Base-by-base conservation (phyloP, 2,329 filamentous ascomycete genomes). In the Cladosporium sp. region DNA sequence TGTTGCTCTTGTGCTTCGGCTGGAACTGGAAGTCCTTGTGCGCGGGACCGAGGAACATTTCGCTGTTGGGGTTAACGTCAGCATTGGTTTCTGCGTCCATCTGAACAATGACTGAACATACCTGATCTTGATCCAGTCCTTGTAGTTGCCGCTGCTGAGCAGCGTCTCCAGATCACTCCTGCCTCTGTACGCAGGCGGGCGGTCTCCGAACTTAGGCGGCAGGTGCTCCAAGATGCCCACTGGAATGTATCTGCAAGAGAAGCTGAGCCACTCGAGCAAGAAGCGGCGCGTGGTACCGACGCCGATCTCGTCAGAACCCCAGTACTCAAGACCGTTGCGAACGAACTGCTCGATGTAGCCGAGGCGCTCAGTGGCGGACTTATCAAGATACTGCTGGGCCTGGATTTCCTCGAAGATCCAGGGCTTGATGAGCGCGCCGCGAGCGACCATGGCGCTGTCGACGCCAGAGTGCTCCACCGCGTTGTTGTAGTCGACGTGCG, bases 51-150 rank as follows among this genome's bases (percentile, higher is more conserved):
- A 98, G 79, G 76, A 95, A 98, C 90, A 98, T 97, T 69, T 98
- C 93, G 69, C 92, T 95, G 46, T 37, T 35, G 7, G 9, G 22
- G 22, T 43, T 18, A 18, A 18, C 42, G 51, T 58, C 43, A 56
- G 46, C 49, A 19, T 43, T 3, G 13, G 1, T 38, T 32, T 22
- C 8, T 4, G n/a, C n/a, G 18, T 11, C 4, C 3, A 3, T 33
- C 14, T n/a, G n/a, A 18, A 32, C n/a, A 19, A 51, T 9, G 6
- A 43, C 9, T 53, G 50, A 54, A 77, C 83, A 69, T 80, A 93
- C 90, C 85, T 95, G 64, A 98, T 95, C 76, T 95, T 97, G 69
- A 98, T 90, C 93, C 93, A 98, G 70, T 98, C 93, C 73, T 86
- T 87, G 74, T 95, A 96, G 71, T 97, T 90, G 58, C 83, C 82